Evolutionary conservation across 2,329 filamentous ascomycete species (phyloP), one percentile per base, ranked within the genome.

Genomic region (Aureobasidium melanogenum): DNA sequence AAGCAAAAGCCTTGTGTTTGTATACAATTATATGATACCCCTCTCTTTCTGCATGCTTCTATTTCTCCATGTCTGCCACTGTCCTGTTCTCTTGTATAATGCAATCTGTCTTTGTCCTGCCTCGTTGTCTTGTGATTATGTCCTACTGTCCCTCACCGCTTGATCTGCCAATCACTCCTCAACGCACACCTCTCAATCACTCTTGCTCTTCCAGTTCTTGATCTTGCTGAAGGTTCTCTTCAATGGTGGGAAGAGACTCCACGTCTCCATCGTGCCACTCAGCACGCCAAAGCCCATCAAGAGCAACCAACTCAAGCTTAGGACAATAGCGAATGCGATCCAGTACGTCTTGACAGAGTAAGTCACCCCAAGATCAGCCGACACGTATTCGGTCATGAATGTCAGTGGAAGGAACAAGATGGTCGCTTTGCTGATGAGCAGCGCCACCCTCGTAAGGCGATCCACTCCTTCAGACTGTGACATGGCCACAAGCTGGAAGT

Each of bases 401-500:
- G 82, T 87, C 63, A 91, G 86, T 0, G 88, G 88, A 60, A 91
- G 78, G 74, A 91, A 91, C 56, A 91, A 77, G 43, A 91, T 88
- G 14, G 85, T 88, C 6, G 88, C 83, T 70, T 91, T 91, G 50
- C 87, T 87, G 12, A 91, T 78, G 5, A 91, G 75, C 5, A 89
- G 84, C 3, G 88, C 88, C 64, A 87, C 85, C 62, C 87, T 79
- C 0, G 87, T 90, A 22, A 91, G 79, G 22, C 85, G 81, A 63
- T 89, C 87, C 12, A 89, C 88, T 4, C 84, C 83, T 65, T 85
- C 82, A 0, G 87, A 88, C 71, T 91, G 87, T 69, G 88, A 89
- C 68, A 90, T 84, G 19, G 87, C 84, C 62, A 88, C 89, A 65
- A 91, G 80, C 71, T 88, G 89, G 78, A 91, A 91, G 71, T 90